Evolutionary conservation across 108 stramenopile species (phyloP), one percentile per base, ranked within the genome.

Genomic region (Stephanodiscus minutulus): DNA sequence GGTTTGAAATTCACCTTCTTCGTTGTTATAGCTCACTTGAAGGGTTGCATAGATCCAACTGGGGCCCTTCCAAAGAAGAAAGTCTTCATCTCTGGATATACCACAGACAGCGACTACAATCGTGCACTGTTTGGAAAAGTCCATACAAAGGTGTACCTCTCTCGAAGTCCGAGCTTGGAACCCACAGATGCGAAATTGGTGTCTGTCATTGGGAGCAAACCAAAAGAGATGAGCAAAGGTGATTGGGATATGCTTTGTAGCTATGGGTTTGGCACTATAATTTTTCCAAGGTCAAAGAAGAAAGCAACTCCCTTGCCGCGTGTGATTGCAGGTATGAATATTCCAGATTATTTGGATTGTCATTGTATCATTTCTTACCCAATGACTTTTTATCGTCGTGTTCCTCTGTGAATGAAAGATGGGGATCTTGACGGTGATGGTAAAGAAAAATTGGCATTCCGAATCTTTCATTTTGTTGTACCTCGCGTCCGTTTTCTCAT

Each of bases 341-440:
- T 21, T 37, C 36, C 9, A 36, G 43, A 44, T 15, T 13, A 44
- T 13, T 44, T 44, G 11, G 13, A 13, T 44, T 12, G 15, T 57
- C 4, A 5, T 55, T 41, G 24, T 41, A 31, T 8, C 6, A 29
- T 29, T 29, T 1, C 29, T 61, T 58, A 37, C 13, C 20, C 15
- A 13, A 31, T 28, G 7, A 29, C 24, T 31, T 59, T 3, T 24
- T 48, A 28, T 39, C 13, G 12, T 15, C 12, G 3, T 13, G 3
- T 15, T 44, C 12, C 15, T 13, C 43, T 44, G 33, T 53, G 52
- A 0, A 17, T 33, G 54, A 41, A 47, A 62, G 78, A 79, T 49
- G 78, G 78, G 36, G 78, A 79, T 56, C 50, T 79, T n/a, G 78
- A 74, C 49, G 78, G 78, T 17, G 78, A 73, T 48, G 33, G 70